Percentiles rank a stretch among this genome's conserved stretches.
Evolutionary conservation across 2,329 filamentous ascomycete species (phyloP).

Genomic region (Hansfordia pulvinata): DNA sequence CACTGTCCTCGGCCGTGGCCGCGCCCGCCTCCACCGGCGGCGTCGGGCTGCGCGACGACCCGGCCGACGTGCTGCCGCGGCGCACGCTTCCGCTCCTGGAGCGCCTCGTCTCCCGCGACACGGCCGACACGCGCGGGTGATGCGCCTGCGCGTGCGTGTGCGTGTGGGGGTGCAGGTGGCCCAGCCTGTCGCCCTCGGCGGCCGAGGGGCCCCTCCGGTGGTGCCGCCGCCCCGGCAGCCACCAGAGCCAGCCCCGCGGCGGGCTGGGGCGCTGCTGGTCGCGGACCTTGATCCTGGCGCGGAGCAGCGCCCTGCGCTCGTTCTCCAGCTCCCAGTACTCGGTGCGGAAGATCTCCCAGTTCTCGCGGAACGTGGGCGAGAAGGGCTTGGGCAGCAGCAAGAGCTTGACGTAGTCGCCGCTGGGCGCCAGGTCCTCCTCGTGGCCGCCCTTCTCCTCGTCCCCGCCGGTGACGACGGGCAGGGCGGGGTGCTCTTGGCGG

Average conservation of each 20-base stretch:
- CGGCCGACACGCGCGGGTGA: conserved; percentile 25
- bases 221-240: conserved; percentile 57
- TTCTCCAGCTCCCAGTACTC: conserved; percentile 98
- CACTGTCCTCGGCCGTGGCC: conserved; percentile 25
- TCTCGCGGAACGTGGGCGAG: conserved; percentile 84
- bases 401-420: conserved; percentile 85
- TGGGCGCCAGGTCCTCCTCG: conserved; percentile 81
- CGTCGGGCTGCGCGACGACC: conserved; percentile 35
- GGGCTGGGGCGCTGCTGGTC: conserved; percentile 55
- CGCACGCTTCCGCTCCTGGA: conserved; percentile 38
- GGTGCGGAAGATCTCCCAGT: conserved; percentile 88
- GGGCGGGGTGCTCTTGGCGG: conserved; percentile 22
- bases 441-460: conserved; percentile 54
- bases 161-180: conserved; percentile 9
- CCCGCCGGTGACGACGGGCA: conserved; percentile 20
- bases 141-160: conserved; percentile 21
- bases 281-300: conserved; percentile 53
- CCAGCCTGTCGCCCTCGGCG: conserved; percentile 13
- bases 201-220: conserved; percentile 7
- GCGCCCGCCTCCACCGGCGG: conserved; percentile 32
- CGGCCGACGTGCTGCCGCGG: conserved; percentile 32
- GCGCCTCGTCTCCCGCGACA: conserved; percentile 31
- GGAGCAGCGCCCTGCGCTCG: conserved; percentile 63
- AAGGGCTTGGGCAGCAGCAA: conserved; percentile 89
- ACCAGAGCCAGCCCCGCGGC: conserved; percentile 69